Evolutionary conservation across 129 eudicot species (phyloP), one percentile per base, ranked within the genome.

Genomic region (Arctium lappa): DNA sequence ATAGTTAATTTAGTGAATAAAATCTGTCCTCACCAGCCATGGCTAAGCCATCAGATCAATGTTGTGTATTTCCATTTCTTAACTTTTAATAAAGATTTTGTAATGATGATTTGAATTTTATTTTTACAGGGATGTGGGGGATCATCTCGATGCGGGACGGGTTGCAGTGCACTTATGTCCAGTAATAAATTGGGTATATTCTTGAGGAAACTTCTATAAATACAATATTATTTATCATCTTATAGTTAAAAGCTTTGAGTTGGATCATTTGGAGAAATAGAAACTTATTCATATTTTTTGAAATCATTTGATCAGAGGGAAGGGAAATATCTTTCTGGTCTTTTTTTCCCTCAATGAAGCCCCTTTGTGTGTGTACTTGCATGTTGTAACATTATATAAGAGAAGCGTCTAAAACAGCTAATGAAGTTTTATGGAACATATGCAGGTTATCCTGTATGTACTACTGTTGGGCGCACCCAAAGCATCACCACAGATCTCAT

Each of bases 381-480:
- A 56, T 32, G 39, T 46, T 62, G 34, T n/a, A 44, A 74, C 48
- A 40, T 8, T 74, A 40, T 69, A 33, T 62, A 69, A 50, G 39
- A 75, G 62, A 33, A 34, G 56, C 81, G 37, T 71, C n/a, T 15
- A 50, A n/a, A 63, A 33, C 42, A 80, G 66, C 65, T 80, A 4
- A 60, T 63, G 63, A 76, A 72, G 8, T 46, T 72, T 32, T 31
- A 56, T 79, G 82, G 65, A 53, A 53, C 56, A 53, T 69, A 9
- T 89, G 93, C 90, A 95, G 98, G 97, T 48, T 92, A 95, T 86
- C 90, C 91, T 84, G 94, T 92, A 44, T 94, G 97, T 80, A 86
- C 91, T 73, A 81, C 91, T 85, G 82, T 95, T 73, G 98, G 97
- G 73, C 82, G 74, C 86, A 76, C 85, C 48, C 88, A 90, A 79